Conservation (phyloP, 176 grass and related monocot species). For the Otatea glauca region DNA sequence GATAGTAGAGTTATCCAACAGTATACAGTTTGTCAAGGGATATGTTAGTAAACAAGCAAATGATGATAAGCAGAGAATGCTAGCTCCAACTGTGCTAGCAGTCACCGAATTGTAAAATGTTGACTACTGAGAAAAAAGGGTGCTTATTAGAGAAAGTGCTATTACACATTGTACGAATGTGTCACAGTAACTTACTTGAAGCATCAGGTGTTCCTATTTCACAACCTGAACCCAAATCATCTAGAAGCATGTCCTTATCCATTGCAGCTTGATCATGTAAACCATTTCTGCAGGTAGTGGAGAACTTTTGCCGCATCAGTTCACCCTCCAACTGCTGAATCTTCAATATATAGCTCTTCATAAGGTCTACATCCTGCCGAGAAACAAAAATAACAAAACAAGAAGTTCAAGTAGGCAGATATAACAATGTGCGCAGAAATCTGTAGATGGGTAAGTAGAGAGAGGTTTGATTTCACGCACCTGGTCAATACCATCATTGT, state of each 20-base stretch:
- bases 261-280: conserved; percentile 54
- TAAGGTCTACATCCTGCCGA: conserved; percentile 60
- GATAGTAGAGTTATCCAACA: conserved; percentile 15
- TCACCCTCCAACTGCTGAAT: conserved; percentile 88
- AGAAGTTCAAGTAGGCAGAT: conserved; percentile 1
- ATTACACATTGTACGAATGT: conserved; percentile 24
- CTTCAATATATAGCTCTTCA: conserved; percentile 83
- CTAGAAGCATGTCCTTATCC: conserved; percentile 58
- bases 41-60: neutral
- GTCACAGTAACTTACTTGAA: conserved; percentile 51
- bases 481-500: conserved; percentile 49
- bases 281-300: conserved; percentile 59
- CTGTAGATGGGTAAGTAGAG: neutral
- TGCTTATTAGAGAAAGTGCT: conserved; percentile 7
- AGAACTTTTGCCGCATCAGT: conserved; percentile 67
- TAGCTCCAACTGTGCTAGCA: neutral
- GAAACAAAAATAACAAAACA: conserved; percentile 19
- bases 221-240: conserved; percentile 60
- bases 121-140: neutral
- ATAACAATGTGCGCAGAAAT: neutral
- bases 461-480: conserved; percentile 42
- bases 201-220: conserved; percentile 55
- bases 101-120: neutral
- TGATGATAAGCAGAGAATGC: neutral
- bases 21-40: neutral